These are phyloP conservation scores for Strobilomyces echinocephalus DNA, from an alignment of 768 basidiomycete genomes.

Conservation along the genomic window DNA sequence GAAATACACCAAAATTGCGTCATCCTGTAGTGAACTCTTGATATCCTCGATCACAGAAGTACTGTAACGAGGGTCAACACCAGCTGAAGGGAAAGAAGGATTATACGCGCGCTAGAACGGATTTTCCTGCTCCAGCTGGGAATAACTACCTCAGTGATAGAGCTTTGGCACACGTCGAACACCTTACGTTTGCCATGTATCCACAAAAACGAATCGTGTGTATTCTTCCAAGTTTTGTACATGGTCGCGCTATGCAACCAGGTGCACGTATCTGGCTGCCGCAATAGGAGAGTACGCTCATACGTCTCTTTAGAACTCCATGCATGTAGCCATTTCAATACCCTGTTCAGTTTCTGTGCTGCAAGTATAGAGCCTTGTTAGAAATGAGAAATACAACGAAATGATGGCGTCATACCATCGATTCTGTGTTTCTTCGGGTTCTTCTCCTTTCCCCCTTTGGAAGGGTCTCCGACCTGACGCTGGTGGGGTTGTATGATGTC, in stretches of 20 bases:
- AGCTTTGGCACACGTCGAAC: not conserved
- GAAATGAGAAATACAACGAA: not conserved
- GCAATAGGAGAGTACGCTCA: not conserved
- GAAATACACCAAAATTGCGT: not conserved
- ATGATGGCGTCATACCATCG: not conserved
- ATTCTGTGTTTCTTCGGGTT: not conserved
- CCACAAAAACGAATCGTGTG: conserved; percentile 6
- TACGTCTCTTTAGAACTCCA: conserved; percentile 3
- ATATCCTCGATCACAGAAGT: conserved; percentile 13
- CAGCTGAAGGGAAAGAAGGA: accelerated
- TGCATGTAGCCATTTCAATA: conserved; percentile 6
- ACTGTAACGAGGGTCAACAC: not conserved
- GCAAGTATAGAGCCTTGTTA: not conserved
- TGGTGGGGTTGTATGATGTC: not conserved
- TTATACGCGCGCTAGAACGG: not conserved
- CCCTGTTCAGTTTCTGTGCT: not conserved
- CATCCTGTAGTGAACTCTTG: not conserved
- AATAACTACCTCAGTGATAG: not conserved
- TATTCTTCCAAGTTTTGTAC: conserved; percentile 4
- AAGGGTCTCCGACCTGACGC: not conserved
- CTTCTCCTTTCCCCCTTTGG: not conserved
- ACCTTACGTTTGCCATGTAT: conserved; percentile 13
- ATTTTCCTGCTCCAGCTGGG: conserved; percentile 15
- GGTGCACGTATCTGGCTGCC: conserved; percentile 7
- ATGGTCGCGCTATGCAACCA: conserved; percentile 6